A percentile compares a stretch with the other conserved stretches of the same genome.
phyloP scores from a whole-genome alignment of 768 basidiomycete genomes.

The Auricularia sp. region DNA sequence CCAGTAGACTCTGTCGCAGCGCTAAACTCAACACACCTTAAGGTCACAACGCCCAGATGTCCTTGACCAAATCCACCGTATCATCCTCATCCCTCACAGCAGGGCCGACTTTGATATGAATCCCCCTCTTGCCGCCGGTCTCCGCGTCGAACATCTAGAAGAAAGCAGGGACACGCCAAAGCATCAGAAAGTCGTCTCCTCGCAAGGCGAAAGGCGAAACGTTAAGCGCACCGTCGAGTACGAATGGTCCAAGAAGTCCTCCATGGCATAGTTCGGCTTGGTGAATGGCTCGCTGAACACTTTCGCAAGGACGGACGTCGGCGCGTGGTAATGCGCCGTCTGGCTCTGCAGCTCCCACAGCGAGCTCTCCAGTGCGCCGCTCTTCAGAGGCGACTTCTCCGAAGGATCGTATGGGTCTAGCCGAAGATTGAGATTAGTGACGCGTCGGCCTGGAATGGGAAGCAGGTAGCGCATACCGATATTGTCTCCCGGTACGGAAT shows the following conservation, averaged over 20 bases:
- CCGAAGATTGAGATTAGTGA: not conserved
- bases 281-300: slow-evolving; percentile 89
- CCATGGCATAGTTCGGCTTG: slow-evolving; percentile 79
- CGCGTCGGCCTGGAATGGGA: not conserved
- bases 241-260: slow-evolving; percentile 94
- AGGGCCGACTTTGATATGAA: not conserved
- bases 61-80: not conserved
- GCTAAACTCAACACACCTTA: not conserved
- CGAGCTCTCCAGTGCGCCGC: slow-evolving; percentile 76
- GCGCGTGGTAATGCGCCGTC: slow-evolving; percentile 70
- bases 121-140: not conserved
- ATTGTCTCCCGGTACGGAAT: slow-evolving; percentile 13
- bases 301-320: slow-evolving; percentile 77
- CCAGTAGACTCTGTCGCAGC: not conserved
- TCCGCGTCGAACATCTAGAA: not conserved
- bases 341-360: slow-evolving; percentile 87
- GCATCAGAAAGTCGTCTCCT: too few relatives aligned
- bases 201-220: not conserved
- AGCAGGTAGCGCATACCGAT: slow-evolving; percentile 2
- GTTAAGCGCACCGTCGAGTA: slow-evolving; percentile 57
- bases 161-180: not conserved
- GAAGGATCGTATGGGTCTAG: slow-evolving; percentile 58
- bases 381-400: slow-evolving; percentile 65
- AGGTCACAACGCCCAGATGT: not conserved
- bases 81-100: not conserved